Conservation (phyloP, 176 grass and related monocot species). For the Neostapfia colusana region DNA sequence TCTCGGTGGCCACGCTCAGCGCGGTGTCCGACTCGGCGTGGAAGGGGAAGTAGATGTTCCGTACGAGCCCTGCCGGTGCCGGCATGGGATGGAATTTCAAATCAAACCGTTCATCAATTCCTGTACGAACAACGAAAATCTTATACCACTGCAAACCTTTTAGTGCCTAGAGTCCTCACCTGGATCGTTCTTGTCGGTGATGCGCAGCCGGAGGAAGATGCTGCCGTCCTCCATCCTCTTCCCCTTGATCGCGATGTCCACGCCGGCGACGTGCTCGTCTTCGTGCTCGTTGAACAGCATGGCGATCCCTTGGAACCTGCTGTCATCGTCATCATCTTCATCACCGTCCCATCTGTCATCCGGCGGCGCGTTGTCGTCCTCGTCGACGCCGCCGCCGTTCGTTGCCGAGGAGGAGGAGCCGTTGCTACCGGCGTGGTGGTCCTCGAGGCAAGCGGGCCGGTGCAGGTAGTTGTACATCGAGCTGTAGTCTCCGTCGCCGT, state of each 20-base stretch:
- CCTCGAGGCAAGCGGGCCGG: conserved; percentile 27
- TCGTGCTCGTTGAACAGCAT: conserved; percentile 64
- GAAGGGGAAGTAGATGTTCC: conserved; percentile 76
- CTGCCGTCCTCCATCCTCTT: conserved; percentile 59
- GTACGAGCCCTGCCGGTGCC: conserved; percentile 38
- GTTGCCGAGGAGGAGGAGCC: conserved; percentile 19
- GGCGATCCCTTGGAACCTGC: conserved; percentile 46
- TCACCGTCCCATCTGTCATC: neutral
- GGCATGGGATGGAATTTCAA: neutral
- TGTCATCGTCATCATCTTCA: conserved; percentile 3
- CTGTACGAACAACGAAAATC: neutral
- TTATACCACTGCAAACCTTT: too few relatives aligned
- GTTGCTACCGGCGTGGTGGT: conserved; percentile 19
- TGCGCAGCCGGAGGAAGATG: conserved; percentile 69
- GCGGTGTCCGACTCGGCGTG: conserved; percentile 67
- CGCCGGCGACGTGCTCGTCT: conserved; percentile 32
- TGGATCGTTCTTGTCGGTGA: conserved; percentile 56
- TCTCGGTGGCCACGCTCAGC: conserved; percentile 75
- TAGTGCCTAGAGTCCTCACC: neutral
- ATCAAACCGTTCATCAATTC: neutral
- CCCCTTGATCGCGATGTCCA: conserved; percentile 73
- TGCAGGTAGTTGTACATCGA: conserved; percentile 35
- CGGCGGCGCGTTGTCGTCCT: neutral
- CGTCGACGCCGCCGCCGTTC: neutral
- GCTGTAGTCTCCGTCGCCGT: neutral